These are phyloP conservation scores for Stemphylium vesicarium DNA, from an alignment of 2,329 filamentous ascomycete genomes.

Conservation along the genomic window DNA sequence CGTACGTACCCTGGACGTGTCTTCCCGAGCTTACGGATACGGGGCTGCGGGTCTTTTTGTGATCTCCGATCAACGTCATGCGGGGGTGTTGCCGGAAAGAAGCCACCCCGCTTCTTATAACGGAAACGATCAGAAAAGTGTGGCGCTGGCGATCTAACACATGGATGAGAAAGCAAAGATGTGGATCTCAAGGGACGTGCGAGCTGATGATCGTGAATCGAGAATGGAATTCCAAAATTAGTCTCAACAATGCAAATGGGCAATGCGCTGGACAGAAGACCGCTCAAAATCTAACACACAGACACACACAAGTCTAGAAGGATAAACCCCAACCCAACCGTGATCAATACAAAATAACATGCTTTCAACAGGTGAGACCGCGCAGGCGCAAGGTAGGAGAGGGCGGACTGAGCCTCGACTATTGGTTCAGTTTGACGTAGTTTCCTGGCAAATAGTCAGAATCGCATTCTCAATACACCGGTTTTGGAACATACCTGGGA, in stretches of 20 bases:
- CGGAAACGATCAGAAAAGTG: slow-evolving; percentile 15
- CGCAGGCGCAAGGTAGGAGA: slow-evolving; percentile 2
- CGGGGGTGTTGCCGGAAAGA: slow-evolving; percentile 16
- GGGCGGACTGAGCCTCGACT: slow-evolving; percentile 4
- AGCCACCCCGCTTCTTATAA: not conserved
- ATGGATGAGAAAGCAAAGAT: not conserved
- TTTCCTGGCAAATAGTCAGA: slow-evolving; percentile 48
- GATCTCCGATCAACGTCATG: slow-evolving; percentile 25
- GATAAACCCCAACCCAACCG: not conserved
- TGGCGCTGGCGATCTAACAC: slow-evolving; percentile 9
- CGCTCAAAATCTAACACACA: slow-evolving; percentile 5
- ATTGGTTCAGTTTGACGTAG: slow-evolving; percentile 51
- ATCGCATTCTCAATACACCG: not conserved
- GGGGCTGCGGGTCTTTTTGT: slow-evolving; percentile 9
- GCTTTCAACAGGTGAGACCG: slow-evolving; percentile 21
- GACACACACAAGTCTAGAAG: not conserved
- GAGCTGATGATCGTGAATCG: not conserved
- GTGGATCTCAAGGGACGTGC: not conserved
- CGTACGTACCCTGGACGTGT: not conserved
- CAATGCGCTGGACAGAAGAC: slow-evolving; percentile 2
- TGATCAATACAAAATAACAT: slow-evolving; percentile 2
- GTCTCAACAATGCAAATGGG: not conserved
- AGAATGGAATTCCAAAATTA: slow-evolving; percentile 3
- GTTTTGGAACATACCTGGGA: slow-evolving; percentile 73
- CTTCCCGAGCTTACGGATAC: not conserved